A percentile compares a stretch with the other conserved stretches of the same genome.
phyloP scores from a whole-genome alignment of 805 yeast genomes.

The Lipomyces kockii region DNA sequence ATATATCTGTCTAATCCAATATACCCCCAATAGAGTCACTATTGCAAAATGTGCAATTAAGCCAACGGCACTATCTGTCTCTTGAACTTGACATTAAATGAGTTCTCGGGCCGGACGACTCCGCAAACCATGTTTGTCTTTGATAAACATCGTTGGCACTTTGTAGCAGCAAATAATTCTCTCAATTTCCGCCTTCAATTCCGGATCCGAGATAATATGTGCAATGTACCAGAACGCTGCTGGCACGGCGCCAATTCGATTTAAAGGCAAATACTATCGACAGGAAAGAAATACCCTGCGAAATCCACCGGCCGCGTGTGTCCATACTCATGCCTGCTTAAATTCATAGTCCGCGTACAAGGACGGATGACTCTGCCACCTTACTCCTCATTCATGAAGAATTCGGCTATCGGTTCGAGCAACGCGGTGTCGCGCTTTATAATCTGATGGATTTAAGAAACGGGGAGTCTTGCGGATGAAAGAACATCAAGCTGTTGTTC shows the following conservation, averaged over 20 bases:
- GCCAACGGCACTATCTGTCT: conserved; percentile 11
- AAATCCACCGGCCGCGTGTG: conserved; percentile 12
- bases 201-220: conserved; percentile 11
- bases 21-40: no score
- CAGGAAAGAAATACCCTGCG: conserved; percentile 29
- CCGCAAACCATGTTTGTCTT: conserved; percentile 22
- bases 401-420: conserved; percentile 15
- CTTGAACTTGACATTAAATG: conserved; percentile 12
- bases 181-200: conserved; percentile 4
- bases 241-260: conserved; percentile 32
- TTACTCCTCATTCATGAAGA: conserved; percentile 9
- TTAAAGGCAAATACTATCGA: conserved; percentile 32
- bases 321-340: background rate
- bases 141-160: conserved; percentile 11
- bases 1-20: background rate
- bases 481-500: conserved; percentile 20
- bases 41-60: background rate
- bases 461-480: conserved; percentile 23
- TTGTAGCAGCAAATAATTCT: no score
- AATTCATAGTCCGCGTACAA: background rate
- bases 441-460: conserved; percentile 12
- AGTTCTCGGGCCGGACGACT: conserved; percentile 12
- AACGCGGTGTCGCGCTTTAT: conserved; percentile 21
- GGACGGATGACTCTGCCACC: background rate
- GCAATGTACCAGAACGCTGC: conserved; percentile 32